Percentiles rank a stretch among this genome's conserved stretches.
These are phyloP conservation scores for Myotisia sp. DNA, from an alignment of 2,329 filamentous ascomycete genomes.

Conservation along the genomic window DNA sequence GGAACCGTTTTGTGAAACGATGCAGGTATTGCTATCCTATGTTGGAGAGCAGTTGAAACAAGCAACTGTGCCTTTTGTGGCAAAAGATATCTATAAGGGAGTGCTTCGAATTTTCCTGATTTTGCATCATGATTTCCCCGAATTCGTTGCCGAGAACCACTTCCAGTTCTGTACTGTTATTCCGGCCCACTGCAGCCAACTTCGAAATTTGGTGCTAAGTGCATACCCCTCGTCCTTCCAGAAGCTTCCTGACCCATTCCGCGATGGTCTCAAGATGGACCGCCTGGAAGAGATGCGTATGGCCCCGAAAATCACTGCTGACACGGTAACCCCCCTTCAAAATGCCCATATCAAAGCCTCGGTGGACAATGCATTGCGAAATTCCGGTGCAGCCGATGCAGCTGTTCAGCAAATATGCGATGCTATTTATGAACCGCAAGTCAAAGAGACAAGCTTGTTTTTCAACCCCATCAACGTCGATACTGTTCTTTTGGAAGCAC, in stretches of 20 bases:
- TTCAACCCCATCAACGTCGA: slow-evolving; percentile 56
- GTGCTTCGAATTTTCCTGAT: slow-evolving; percentile 69
- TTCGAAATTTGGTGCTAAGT: slow-evolving; percentile 76
- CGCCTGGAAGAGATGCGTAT: slow-evolving; percentile 59
- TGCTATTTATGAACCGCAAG: slow-evolving; percentile 48
- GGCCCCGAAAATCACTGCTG: slow-evolving; percentile 49
- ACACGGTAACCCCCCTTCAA: slow-evolving; percentile 39
- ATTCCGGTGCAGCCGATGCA: slow-evolving; percentile 53
- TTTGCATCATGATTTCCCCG: slow-evolving; percentile 85
- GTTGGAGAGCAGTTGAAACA: slow-evolving; percentile 68
- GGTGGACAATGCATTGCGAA: slow-evolving; percentile 39
- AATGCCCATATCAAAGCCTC: slow-evolving; percentile 39
- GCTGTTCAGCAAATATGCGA: slow-evolving; percentile 59
- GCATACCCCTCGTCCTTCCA: slow-evolving; percentile 57
- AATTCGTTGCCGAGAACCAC: slow-evolving; percentile 81
- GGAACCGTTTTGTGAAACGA: slow-evolving; percentile 57
- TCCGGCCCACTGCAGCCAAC: slow-evolving; percentile 68
- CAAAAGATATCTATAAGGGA: slow-evolving; percentile 73
- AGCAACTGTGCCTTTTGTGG: slow-evolving; percentile 50
- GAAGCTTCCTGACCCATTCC: slow-evolving; percentile 60
- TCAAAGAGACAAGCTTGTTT: slow-evolving; percentile 50
- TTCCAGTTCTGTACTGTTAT: slow-evolving; percentile 67
- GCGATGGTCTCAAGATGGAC: slow-evolving; percentile 60
- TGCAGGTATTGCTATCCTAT: slow-evolving; percentile 57
- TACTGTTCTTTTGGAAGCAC: slow-evolving; percentile 57